These are phyloP conservation scores for Papiliotrema terrestris DNA, from an alignment of 1,284 basidiomycete genomes.

Conservation along the genomic window DNA sequence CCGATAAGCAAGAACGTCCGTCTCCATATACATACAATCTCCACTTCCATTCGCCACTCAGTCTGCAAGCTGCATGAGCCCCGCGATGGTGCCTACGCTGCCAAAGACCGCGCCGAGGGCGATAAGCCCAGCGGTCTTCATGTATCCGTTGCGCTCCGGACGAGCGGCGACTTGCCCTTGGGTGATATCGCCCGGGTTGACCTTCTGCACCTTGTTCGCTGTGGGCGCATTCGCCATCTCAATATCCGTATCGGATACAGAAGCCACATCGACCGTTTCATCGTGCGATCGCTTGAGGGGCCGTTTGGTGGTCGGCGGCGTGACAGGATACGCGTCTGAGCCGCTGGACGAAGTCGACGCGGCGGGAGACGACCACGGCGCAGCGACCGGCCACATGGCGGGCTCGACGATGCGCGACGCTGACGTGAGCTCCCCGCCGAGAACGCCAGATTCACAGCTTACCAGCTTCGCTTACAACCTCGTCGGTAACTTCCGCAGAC, in stretches of 20 bases:
- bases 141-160: background rate
- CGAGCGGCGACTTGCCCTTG: background rate
- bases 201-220: background rate
- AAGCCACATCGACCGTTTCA: background rate
- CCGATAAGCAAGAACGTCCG: too few species aligned
- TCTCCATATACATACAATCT: background rate
- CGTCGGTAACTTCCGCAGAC: too few species aligned
- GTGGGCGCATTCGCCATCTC: background rate
- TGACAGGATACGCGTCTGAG: background rate
- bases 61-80: slow-evolving; percentile 31
- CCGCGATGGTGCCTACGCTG: slow-evolving; percentile 31
- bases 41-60: background rate
- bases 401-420: too few species aligned
- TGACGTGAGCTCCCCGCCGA: too few species aligned
- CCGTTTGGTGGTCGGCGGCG: background rate
- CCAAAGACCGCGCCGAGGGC: slow-evolving; percentile 31
- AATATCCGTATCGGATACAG: background rate
- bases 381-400: too few species aligned
- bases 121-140: slow-evolving; percentile 17
- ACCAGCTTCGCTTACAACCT: too few species aligned
- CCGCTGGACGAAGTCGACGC: too few species aligned
- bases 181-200: background rate
- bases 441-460: too few species aligned
- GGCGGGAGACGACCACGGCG: too few species aligned
- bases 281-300: background rate